Evolutionary conservation across 2,329 filamentous ascomycete genomes (phyloP).

Genomic region (Achaetomium macrosporum): DNA sequence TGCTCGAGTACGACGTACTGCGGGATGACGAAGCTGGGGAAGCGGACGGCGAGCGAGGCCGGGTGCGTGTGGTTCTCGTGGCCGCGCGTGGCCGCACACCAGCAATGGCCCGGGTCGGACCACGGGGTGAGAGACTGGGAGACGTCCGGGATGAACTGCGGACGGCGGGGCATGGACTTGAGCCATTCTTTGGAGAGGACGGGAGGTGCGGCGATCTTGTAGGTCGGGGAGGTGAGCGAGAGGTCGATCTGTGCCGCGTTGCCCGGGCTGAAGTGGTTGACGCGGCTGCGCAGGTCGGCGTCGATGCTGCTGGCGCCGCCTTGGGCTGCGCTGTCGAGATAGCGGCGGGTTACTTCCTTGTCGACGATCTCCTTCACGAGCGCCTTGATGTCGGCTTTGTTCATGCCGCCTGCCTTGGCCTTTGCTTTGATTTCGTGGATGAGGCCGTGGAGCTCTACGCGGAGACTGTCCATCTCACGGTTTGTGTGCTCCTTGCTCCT

Average conservation of each 20-base stretch:
- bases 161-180: conserved; percentile 7
- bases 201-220: conserved; percentile 30
- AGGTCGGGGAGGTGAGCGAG: conserved; percentile 54
- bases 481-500: conserved; percentile 36
- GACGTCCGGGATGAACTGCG: conserved; percentile 34
- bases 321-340: conserved; percentile 43
- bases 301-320: conserved; percentile 41
- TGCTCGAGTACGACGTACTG: conserved; percentile 69
- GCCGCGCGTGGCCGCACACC: conserved; percentile 59
- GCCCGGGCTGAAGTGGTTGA: conserved; percentile 69
- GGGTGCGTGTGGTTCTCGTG: conserved; percentile 43
- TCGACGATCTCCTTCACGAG: conserved; percentile 39
- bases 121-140: conserved; percentile 57
- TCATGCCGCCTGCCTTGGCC: conserved; percentile 29
- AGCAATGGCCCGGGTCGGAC: conserved; percentile 80
- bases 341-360: conserved; percentile 40
- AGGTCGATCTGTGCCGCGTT: conserved; percentile 62
- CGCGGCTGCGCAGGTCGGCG: conserved; percentile 42
- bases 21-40: conserved; percentile 54
- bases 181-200: conserved; percentile 26
- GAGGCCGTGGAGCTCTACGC: conserved; percentile 21
- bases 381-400: conserved; percentile 35
- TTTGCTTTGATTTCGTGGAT: conserved; percentile 27
- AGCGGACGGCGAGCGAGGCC: conserved; percentile 59
- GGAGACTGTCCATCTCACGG: conserved; percentile 35